Conservation (phyloP, 1,284 basidiomycete species). For the Prillingera fragicola region DNA sequence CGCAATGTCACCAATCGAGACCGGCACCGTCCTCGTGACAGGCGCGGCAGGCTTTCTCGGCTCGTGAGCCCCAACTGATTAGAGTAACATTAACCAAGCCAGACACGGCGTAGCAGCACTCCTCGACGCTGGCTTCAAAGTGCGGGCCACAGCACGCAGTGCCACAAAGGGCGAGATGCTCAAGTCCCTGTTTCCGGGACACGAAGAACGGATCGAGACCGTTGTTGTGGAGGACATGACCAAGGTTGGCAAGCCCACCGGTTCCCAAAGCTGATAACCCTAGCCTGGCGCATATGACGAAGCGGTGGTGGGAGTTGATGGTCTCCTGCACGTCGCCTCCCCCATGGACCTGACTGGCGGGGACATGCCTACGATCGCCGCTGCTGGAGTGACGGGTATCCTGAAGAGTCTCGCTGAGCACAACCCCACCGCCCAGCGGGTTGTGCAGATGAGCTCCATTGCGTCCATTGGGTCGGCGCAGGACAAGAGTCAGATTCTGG, state of each 20-base stretch:
- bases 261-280: neutral
- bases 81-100: too few relatives aligned
- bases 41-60: constrained; percentile 31
- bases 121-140: constrained; percentile 30
- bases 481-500: constrained; percentile 33
- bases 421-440: neutral
- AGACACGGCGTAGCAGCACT: constrained; percentile 14
- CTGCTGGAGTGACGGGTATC: too few relatives aligned
- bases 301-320: constrained; percentile 58
- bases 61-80: neutral
- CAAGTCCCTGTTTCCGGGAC: constrained; percentile 43
- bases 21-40: constrained; percentile 14
- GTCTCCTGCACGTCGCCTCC: constrained; percentile 41
- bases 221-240: constrained; percentile 55
- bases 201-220: constrained; percentile 47
- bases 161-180: constrained; percentile 52
- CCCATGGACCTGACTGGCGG: neutral
- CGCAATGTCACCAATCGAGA: neutral
- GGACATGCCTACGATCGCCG: too few relatives aligned
- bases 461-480: neutral
- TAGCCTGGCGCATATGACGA: constrained; percentile 60
- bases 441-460: neutral
- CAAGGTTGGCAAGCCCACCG: constrained; percentile 42
- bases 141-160: constrained; percentile 56
- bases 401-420: neutral